Base-by-base conservation (phyloP, 192 early-diverging fungal species). In the Rhizoclosmatium globosum region DNA sequence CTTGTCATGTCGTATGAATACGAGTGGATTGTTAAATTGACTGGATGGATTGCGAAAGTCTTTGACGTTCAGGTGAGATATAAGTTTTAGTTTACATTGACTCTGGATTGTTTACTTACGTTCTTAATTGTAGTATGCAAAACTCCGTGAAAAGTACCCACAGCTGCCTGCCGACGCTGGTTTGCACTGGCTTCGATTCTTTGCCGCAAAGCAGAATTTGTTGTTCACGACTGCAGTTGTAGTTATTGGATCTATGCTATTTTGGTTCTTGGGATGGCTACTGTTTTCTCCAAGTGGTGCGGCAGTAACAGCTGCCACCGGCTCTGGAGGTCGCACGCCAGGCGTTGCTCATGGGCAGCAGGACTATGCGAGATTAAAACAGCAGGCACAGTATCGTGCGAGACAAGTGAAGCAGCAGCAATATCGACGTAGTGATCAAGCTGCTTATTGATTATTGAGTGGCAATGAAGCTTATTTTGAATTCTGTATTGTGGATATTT, bases 1-100 rank as follows among this genome's bases (percentile, higher is more conserved):
- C 56, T 79, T 17, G 77, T 79, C 38, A 47, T 56, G 65, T 71
- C 68, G 53, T 79, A 79, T 69, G 77, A 79, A 57, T 47, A 60
- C 45, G 77, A 71, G 46, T 79, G 68, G 65, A 46, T 79, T 45
- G 66, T 79, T 6, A 71, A 60, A 23, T 57, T 71, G 13, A 61
- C 68, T 15, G 39, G 42, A 2, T 57, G 65, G 64, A 2, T 77
- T 56, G 76, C 76, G 13, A 21, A 39, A 4, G 4, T 31, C 3
- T 77, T 77, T 77, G 76, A 77, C 3, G 21, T 9, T 31, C 44
- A 17, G 21, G 73, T 74, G 45, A 74, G 47, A 23, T 17, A 47
- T 57, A 58, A 23, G 13, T n/a, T n/a, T 1, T 57, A 17, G 56
- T n/a, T 17, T 57, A 17, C 56, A 57, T 57, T 57, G 21, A 17